Conservation (phyloP, 441 rosid genomes). For the Brassica hybrid region DNA sequence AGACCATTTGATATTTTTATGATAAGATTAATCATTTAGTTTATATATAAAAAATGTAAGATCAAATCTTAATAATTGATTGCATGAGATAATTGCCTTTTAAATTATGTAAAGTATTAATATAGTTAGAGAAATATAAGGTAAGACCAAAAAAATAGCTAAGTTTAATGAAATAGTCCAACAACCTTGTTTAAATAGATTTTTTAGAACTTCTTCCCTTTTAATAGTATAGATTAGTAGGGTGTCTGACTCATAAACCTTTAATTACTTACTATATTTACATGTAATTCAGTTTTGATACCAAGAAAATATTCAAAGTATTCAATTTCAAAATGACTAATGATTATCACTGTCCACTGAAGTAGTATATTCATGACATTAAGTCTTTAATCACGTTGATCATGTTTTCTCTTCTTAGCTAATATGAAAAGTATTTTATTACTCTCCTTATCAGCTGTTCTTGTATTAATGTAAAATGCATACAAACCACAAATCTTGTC, state of each 20-base stretch:
- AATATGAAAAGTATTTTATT: not conserved
- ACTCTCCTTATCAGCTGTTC: not conserved
- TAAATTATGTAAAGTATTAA: no score
- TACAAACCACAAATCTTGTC: constrained; percentile 27
- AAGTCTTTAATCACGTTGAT: not conserved
- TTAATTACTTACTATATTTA: not conserved
- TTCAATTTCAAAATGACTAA: not conserved
- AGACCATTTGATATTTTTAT: no score
- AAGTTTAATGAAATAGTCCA: no score
- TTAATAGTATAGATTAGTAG: not conserved
- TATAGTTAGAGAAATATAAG: no score
- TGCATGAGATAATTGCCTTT: no score
- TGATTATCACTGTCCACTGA: not conserved
- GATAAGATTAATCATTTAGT: no score
- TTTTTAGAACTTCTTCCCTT: no score
- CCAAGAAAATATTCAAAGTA: not conserved
- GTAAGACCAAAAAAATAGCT: no score
- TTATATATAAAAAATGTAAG: no score
- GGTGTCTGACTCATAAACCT: not conserved
- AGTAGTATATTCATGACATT: not conserved
- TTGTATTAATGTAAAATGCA: not conserved
- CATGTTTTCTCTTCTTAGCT: not conserved
- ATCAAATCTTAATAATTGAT: no score
- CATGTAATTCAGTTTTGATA: not conserved
- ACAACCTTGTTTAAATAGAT: no score